These are phyloP conservation scores for Neonectria faginata DNA, from an alignment of 2,329 filamentous ascomycete genomes.

Conservation along the genomic window DNA sequence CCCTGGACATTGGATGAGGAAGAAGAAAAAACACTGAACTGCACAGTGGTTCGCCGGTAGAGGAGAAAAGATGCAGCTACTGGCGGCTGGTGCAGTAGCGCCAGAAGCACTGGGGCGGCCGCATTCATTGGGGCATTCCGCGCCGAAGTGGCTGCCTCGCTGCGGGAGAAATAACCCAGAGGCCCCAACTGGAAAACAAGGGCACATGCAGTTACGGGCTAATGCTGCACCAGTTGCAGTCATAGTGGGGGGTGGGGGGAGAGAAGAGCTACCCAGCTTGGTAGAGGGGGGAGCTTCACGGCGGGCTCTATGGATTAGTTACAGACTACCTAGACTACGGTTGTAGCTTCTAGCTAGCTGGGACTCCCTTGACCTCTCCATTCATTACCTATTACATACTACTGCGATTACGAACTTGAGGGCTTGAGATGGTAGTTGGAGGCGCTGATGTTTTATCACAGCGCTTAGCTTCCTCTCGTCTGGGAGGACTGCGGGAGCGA, in stretches of 20 bases:
- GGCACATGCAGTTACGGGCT: background rate
- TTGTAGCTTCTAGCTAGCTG: constrained; percentile 7
- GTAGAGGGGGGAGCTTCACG: constrained; percentile 29
- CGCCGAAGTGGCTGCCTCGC: constrained; percentile 33
- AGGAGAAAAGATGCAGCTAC: constrained; percentile 33
- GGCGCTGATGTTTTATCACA: background rate
- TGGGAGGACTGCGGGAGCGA: background rate
- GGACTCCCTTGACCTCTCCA: constrained; percentile 11
- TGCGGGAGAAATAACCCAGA: too few species aligned
- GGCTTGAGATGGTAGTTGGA: background rate
- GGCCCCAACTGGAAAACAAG: background rate
- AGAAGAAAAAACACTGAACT: constrained; percentile 11
- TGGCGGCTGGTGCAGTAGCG: constrained; percentile 44
- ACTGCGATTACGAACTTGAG: background rate
- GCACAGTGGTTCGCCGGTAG: constrained; percentile 25
- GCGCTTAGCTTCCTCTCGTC: background rate
- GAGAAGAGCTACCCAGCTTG: constrained; percentile 37
- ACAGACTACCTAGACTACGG: background rate
- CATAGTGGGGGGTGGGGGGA: constrained; percentile 36
- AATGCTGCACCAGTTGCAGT: constrained; percentile 16
- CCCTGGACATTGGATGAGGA: constrained; percentile 13
- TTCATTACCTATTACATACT: constrained; percentile 14
- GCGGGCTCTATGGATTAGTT: constrained; percentile 1
- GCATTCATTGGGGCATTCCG: constrained; percentile 35
- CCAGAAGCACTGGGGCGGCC: constrained; percentile 37